Percentiles rank a stretch among this genome's conserved stretches.
Evolutionary conservation across 495 filamentous ascomycete species (phyloP).

Genomic region (Penicillium simplicissimum): DNA sequence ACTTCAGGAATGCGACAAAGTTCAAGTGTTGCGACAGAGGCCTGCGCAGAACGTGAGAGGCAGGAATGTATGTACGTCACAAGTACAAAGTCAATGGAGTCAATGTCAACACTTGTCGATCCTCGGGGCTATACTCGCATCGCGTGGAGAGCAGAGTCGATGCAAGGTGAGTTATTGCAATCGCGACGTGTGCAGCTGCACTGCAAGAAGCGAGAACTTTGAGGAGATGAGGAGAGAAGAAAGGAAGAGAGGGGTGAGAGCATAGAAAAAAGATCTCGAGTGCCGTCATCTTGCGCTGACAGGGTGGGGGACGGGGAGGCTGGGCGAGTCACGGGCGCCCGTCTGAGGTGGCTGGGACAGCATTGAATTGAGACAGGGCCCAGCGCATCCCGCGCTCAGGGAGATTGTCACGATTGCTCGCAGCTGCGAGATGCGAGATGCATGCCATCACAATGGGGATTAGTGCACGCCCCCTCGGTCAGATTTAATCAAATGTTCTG

Average conservation of each 20-base stretch:
- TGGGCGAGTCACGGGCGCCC: constrained; percentile 26
- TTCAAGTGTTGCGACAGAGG: background rate
- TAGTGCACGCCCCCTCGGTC: constrained; percentile 7
- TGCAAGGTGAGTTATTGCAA: constrained; percentile 10
- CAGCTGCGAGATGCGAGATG: background rate
- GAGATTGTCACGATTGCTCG: background rate
- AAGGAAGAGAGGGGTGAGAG: constrained; percentile 7
- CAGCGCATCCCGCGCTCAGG: background rate
- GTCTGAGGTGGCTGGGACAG: constrained; percentile 26
- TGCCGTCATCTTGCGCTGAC: constrained; percentile 24
- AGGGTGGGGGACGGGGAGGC: constrained; percentile 20
- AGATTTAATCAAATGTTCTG: constrained; percentile 26
- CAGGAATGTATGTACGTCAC: constrained; percentile 1
- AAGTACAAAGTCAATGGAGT: background rate
- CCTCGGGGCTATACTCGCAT: constrained; percentile 12
- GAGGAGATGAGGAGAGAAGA: constrained; percentile 3
- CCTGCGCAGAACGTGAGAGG: background rate
- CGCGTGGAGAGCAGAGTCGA: constrained; percentile 9
- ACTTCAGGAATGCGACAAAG: constrained; percentile 22
- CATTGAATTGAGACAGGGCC: background rate
- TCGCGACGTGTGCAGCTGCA: constrained; percentile 16
- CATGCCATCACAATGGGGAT: background rate
- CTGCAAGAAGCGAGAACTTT: background rate
- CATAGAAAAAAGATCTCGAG: constrained; percentile 8
- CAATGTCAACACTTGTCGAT: background rate